These are phyloP conservation scores for Scutellaria barbata DNA, from an alignment of 257 asterid species.

Conservation along the genomic window DNA sequence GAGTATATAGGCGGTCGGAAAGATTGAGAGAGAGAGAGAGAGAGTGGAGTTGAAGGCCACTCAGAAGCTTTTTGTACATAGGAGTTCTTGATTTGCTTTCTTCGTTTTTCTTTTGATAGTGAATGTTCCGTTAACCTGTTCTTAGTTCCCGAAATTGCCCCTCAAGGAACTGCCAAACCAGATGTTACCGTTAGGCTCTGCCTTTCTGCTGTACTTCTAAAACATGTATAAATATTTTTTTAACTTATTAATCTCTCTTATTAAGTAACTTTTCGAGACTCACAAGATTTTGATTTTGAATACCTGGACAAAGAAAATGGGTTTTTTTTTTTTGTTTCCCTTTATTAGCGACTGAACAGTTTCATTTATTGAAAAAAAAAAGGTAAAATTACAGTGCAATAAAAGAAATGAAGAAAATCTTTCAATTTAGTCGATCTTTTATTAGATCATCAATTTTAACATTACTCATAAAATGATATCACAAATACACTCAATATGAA, in stretches of 20 bases:
- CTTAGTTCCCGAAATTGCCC: conserved; percentile 59
- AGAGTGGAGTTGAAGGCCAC: conserved; percentile 45
- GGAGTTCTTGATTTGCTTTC: conserved; percentile 38
- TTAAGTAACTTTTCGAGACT: background rate
- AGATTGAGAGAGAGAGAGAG: conserved; percentile 23
- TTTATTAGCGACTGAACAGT: too few relatives aligned
- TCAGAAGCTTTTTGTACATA: conserved; percentile 30
- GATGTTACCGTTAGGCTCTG: conserved; percentile 80
- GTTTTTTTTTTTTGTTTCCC: too few relatives aligned
- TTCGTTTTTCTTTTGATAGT: conserved; percentile 37
- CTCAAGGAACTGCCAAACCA: conserved; percentile 68
- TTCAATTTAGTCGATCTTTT: too few relatives aligned
- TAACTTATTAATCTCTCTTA: background rate
- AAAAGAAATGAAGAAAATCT: too few relatives aligned
- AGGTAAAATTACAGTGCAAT: too few relatives aligned
- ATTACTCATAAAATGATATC: too few relatives aligned
- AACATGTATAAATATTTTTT: background rate
- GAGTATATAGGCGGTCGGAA: conserved; percentile 42
- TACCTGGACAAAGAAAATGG: background rate
- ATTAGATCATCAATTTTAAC: too few relatives aligned
- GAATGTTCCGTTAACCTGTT: conserved; percentile 53
- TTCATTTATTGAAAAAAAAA: too few relatives aligned
- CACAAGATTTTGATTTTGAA: background rate
- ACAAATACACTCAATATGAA: too few relatives aligned
- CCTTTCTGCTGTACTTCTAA: conserved; percentile 45